A percentile compares a stretch with the other conserved stretches of the same genome.
Evolutionary conservation across 1,139 yeast genomes (phyloP).

Genomic region (Hansenula sp.): DNA sequence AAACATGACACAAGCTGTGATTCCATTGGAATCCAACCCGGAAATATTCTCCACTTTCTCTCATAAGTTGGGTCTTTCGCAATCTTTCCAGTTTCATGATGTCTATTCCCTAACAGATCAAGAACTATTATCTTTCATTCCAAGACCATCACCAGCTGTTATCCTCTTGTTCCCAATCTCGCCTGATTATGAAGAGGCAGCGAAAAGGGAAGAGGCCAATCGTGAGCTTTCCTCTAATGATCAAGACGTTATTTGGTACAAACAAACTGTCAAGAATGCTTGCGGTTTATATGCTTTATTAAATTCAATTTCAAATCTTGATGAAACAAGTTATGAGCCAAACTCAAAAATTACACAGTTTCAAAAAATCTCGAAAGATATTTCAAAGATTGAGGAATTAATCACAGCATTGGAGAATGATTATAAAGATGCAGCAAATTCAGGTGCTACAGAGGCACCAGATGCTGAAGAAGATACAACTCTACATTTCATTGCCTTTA

Average conservation of each 20-base stretch:
- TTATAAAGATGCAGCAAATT: conserved; percentile 57
- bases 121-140: conserved; percentile 71
- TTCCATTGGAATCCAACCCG: conserved; percentile 92
- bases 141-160: conserved; percentile 75
- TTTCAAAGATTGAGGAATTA: conserved; percentile 26
- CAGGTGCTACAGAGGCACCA: conserved; percentile 84
- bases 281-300: conserved; percentile 91
- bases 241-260: conserved; percentile 56
- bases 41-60: conserved; percentile 75
- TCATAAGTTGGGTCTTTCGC: conserved; percentile 60
- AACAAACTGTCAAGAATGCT: conserved; percentile 83
- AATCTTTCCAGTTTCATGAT: conserved; percentile 65
- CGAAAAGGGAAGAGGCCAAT: neutral
- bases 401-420: conserved; percentile 54
- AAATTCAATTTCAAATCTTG: conserved; percentile 67
- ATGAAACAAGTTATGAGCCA: conserved; percentile 31
- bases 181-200: conserved; percentile 39
- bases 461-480: conserved; percentile 58
- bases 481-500: conserved; percentile 76
- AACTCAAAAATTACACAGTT: conserved; percentile 14
- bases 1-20: conserved; percentile 39
- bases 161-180: conserved; percentile 81
- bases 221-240: conserved; percentile 3
- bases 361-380: conserved; percentile 12
- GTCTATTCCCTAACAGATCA: conserved; percentile 81